Percentiles rank a stretch among this genome's conserved stretches.
Evolutionary conservation across 257 asterid species (phyloP).

Genomic region (Leptodermis oblonga): DNA sequence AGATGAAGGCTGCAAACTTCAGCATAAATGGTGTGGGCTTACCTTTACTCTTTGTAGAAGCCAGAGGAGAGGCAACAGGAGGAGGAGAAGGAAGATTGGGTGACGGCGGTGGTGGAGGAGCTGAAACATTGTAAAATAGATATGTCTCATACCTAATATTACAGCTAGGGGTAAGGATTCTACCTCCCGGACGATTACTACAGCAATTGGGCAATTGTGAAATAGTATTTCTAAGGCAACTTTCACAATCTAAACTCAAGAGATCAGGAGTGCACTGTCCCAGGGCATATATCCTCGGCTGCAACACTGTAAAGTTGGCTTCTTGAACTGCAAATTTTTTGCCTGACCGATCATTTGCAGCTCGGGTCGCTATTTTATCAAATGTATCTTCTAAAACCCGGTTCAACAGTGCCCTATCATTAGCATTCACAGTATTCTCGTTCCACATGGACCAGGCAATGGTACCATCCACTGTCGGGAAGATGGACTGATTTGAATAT

Average conservation of each 20-base stretch:
- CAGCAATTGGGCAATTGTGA: not conserved
- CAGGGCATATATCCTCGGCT: not conserved
- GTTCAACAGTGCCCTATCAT: not conserved
- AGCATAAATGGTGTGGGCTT: no score
- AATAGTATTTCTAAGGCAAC: not conserved
- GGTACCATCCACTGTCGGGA: not conserved
- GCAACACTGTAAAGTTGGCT: no score
- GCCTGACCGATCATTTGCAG: not conserved
- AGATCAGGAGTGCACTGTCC: slow-evolving; percentile 27
- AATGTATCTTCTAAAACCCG: not conserved
- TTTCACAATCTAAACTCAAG: not conserved
- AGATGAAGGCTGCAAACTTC: no score
- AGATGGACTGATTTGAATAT: not conserved
- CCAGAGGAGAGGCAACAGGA: no score
- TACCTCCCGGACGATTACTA: not conserved
- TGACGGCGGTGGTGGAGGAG: no score
- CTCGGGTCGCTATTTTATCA: not conserved
- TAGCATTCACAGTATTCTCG: not conserved
- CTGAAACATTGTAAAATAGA: no score
- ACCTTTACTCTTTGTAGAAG: no score
- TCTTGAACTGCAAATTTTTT: slow-evolving; percentile 11
- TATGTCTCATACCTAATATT: no score
- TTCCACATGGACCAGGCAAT: not conserved
- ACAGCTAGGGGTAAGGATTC: not conserved
- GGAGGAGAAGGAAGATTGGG: no score